A percentile compares a stretch with the other conserved stretches of the same genome.
Evolutionary conservation across 2,329 filamentous ascomycete genomes (phyloP).

Genomic region (Tolypocladium paradoxum): DNA sequence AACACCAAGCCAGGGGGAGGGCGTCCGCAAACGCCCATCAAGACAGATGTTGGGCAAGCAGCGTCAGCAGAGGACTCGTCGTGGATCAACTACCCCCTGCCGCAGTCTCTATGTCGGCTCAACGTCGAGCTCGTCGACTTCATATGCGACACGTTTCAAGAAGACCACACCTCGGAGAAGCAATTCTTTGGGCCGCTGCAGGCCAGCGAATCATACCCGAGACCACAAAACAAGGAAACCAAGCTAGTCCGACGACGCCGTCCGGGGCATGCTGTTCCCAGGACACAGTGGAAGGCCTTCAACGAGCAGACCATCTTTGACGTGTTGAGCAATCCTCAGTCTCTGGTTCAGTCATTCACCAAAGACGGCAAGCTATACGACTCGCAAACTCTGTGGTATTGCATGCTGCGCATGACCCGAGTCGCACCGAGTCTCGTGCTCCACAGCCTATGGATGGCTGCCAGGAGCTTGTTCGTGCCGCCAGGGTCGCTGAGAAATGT

Average conservation of each 20-base stretch:
- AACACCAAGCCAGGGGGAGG: neutral
- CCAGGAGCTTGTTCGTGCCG: constrained; percentile 46
- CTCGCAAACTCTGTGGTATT: constrained; percentile 52
- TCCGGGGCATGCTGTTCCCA: constrained; percentile 4
- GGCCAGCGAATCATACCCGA: constrained; percentile 6
- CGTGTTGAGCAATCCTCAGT: constrained; percentile 46
- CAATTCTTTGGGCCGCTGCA: constrained; percentile 30
- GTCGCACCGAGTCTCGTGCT: constrained; percentile 48
- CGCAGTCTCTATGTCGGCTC: constrained; percentile 45
- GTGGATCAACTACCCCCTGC: constrained; percentile 26
- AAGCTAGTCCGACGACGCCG: constrained; percentile 6
- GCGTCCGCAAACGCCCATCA: constrained; percentile 1
- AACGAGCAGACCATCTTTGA: constrained; percentile 55
- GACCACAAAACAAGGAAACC: constrained; percentile 3
- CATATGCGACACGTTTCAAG: constrained; percentile 48
- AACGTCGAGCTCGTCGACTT: constrained; percentile 47
- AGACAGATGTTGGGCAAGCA: constrained; percentile 10
- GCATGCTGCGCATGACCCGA: constrained; percentile 48
- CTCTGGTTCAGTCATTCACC: constrained; percentile 47
- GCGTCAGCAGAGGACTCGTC: constrained; percentile 14
- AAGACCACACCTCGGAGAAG: constrained; percentile 42
- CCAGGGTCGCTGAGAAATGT: constrained; percentile 33
- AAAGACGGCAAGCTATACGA: constrained; percentile 41
- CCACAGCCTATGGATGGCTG: constrained; percentile 53
- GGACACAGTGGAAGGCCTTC: constrained; percentile 46